Percentiles rank a stretch among this genome's conserved stretches.
These are phyloP conservation scores for Huntiella decipiens DNA, from an alignment of 2,329 filamentous ascomycete species.

Conservation along the genomic window DNA sequence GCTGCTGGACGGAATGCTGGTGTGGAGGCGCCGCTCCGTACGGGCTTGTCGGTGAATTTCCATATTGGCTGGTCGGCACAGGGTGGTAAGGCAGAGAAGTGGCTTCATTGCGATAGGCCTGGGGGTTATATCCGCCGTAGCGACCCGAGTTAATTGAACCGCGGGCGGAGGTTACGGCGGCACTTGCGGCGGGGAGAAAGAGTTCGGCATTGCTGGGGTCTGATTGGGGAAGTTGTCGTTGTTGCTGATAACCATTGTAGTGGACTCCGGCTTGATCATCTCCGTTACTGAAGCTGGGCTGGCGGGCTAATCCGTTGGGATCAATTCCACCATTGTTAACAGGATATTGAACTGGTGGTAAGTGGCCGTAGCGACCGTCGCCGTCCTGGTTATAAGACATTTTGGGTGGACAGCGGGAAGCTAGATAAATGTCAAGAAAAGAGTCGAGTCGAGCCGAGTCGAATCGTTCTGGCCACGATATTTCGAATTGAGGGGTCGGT, in stretches of 20 bases:
- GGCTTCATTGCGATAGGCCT: constrained; percentile 6
- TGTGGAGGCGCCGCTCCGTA: constrained; percentile 3
- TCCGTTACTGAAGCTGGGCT: constrained; percentile 56
- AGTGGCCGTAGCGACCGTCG: constrained; percentile 45
- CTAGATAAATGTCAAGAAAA: not conserved
- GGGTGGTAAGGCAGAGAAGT: constrained; percentile 13
- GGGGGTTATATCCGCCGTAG: constrained; percentile 12
- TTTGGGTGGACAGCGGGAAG: constrained; percentile 8
- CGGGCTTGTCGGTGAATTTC: constrained; percentile 4
- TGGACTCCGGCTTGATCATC: constrained; percentile 39
- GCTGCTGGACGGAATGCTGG: constrained; percentile 5
- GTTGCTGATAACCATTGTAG: constrained; percentile 16
- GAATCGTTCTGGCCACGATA: too few relatives aligned
- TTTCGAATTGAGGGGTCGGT: too few relatives aligned
- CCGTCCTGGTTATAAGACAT: constrained; percentile 49
- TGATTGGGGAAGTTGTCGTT: constrained; percentile 10
- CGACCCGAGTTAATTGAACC: constrained; percentile 13
- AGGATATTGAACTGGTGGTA: constrained; percentile 46
- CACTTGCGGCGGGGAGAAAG: constrained; percentile 8
- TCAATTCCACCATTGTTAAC: constrained; percentile 20
- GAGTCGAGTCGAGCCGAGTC: too few relatives aligned
- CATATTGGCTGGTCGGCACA: constrained; percentile 12
- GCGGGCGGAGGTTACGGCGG: constrained; percentile 10
- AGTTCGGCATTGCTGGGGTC: constrained; percentile 6
- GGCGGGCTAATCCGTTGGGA: constrained; percentile 25